Evolutionary conservation across 345 rosid genomes (phyloP).

Genomic region (Gossypium arboreum): DNA sequence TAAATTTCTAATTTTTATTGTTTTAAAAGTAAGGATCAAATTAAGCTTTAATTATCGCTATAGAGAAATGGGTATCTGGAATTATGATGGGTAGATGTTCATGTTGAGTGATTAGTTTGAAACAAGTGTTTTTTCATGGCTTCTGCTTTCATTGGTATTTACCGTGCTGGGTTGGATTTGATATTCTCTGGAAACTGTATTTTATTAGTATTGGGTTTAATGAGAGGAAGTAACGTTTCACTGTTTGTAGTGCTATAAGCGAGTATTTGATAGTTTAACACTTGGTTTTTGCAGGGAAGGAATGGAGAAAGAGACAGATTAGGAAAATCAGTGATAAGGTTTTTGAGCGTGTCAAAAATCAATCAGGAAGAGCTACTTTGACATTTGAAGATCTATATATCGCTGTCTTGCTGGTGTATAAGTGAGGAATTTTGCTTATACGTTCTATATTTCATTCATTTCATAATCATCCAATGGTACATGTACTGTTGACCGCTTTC

Average conservation of each 20-base stretch:
- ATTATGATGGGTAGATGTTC: neutral
- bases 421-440: constrained; percentile 36
- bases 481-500: neutral
- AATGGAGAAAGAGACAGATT: constrained; percentile 77
- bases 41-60: neutral
- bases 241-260: neutral
- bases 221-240: neutral
- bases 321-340: constrained; percentile 61
- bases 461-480: too few relatives aligned
- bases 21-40: neutral
- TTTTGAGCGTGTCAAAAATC: constrained; percentile 46
- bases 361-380: constrained; percentile 51
- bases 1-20: neutral
- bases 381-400: constrained; percentile 84
- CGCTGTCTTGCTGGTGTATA: constrained; percentile 79
- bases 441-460: neutral
- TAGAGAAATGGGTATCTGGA: neutral
- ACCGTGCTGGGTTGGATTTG: too few relatives aligned
- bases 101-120: neutral
- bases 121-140: neutral
- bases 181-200: too few relatives aligned
- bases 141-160: neutral
- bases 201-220: too few relatives aligned
- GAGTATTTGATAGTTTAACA: neutral
- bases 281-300: constrained; percentile 48